A percentile compares a stretch with the other conserved stretches of the same genome.
phyloP scores from a whole-genome alignment of 352 stramenopile genomes.

The Detonula confervacea region DNA sequence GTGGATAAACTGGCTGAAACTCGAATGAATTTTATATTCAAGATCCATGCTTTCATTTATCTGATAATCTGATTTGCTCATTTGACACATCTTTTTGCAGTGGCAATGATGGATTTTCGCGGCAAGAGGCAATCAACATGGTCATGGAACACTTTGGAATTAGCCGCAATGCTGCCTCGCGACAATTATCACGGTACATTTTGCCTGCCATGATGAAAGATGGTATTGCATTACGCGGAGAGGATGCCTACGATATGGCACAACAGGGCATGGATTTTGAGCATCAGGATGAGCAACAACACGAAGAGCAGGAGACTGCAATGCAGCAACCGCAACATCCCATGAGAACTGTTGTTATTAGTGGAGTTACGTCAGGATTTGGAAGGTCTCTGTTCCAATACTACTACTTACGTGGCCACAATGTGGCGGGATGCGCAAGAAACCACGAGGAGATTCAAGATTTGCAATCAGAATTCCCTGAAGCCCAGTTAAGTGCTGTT shows the following conservation, averaged over 20 bases:
- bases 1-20: too few species aligned
- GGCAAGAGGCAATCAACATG: constrained; percentile 38
- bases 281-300: background rate
- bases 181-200: constrained; percentile 27
- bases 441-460: background rate
- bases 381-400: constrained; percentile 25
- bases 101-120: constrained; percentile 18
- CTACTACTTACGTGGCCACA: constrained; percentile 27
- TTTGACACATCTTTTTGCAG: background rate
- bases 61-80: background rate
- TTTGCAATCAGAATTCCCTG: constrained; percentile 17
- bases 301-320: background rate
- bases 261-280: background rate
- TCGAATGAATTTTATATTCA: too few species aligned
- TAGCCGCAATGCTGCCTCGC: background rate
- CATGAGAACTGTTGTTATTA: constrained; percentile 41
- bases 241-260: constrained; percentile 1
- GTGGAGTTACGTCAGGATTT: constrained; percentile 20
- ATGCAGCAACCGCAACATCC: constrained; percentile 3
- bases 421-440: constrained; percentile 30
- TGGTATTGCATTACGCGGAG: background rate
- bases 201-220: constrained; percentile 29
- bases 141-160: constrained; percentile 30
- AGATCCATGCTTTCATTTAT: too few species aligned
- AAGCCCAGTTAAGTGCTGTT: constrained; percentile 21